Percentiles rank a stretch among this genome's conserved stretches.
phyloP scores from a whole-genome alignment of 1,284 basidiomycete species.

The Anthracocystis setariae region DNA sequence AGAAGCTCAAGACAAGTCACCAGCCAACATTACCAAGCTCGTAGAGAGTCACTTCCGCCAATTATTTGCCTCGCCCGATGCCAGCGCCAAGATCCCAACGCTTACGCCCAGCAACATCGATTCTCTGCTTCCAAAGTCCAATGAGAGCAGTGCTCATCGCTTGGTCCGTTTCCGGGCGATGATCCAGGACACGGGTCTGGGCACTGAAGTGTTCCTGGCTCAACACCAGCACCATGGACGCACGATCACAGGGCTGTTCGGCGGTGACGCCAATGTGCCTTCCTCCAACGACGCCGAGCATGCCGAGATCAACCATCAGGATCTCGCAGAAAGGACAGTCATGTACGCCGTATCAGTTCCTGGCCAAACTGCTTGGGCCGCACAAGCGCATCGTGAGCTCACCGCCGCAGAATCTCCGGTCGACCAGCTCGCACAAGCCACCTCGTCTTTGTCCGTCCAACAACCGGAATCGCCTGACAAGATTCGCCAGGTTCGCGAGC shows the following conservation, averaged over 20 bases:
- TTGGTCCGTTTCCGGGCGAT: conserved; percentile 67
- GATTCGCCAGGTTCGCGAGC: conserved; percentile 38
- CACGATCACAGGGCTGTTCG: conserved; percentile 51
- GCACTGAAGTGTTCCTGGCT: conserved; percentile 64
- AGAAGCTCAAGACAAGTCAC: conserved; percentile 35
- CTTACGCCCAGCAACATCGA: conserved; percentile 25
- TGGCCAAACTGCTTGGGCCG: conserved; percentile 63
- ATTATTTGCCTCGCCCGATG: conserved; percentile 39
- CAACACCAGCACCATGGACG: conserved; percentile 37
- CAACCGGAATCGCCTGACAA: conserved; percentile 28
- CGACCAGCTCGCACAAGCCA: conserved; percentile 9
- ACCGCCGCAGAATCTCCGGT: not conserved
- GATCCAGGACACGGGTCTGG: conserved; percentile 68
- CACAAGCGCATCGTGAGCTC: conserved; percentile 26
- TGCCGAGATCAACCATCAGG: conserved; percentile 47
- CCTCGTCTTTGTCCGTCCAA: conserved; percentile 20
- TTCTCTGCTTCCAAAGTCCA: conserved; percentile 13
- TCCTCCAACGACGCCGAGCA: conserved; percentile 3
- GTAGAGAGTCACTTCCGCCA: conserved; percentile 43
- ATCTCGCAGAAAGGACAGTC: conserved; percentile 65
- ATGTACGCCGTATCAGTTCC: conserved; percentile 65
- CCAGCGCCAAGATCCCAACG: conserved; percentile 39
- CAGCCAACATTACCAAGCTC: conserved; percentile 29
- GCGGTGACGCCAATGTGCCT: conserved; percentile 21
- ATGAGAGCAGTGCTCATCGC: conserved; percentile 38